phyloP scores from a whole-genome alignment of 768 basidiomycete species.

The Chalciporus pseudorubinellus region DNA sequence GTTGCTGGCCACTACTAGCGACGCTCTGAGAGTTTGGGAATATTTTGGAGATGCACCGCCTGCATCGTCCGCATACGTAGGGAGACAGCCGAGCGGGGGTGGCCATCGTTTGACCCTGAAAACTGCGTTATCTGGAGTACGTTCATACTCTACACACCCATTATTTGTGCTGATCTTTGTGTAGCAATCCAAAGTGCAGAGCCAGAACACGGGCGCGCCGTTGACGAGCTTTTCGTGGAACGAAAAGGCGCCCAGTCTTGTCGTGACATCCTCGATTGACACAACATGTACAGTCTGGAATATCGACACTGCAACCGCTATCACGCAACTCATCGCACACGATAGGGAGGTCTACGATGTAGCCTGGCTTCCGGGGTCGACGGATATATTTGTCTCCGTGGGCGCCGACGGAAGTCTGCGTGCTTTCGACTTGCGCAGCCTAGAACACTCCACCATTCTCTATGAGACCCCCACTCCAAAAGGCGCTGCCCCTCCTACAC shows the following conservation, averaged over 20 bases:
- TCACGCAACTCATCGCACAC: slow-evolving; percentile 97
- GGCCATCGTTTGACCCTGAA: slow-evolving; percentile 70
- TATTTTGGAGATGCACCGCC: slow-evolving; percentile 66
- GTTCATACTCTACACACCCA: slow-evolving; percentile 28
- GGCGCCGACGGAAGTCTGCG: slow-evolving; percentile 96
- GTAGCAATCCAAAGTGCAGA: slow-evolving; percentile 89
- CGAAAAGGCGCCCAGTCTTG: slow-evolving; percentile 81
- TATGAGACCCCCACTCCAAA: slow-evolving; percentile 91
- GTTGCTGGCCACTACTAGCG: slow-evolving; percentile 89
- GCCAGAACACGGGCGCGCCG: slow-evolving; percentile 79
- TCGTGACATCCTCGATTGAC: slow-evolving; percentile 97
- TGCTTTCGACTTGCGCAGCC: slow-evolving; percentile 92
- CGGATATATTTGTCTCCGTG: slow-evolving; percentile 97
- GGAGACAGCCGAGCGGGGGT: slow-evolving; percentile 53
- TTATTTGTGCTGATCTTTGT: slow-evolving; percentile 11
- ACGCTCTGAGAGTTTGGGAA: slow-evolving; percentile 91
- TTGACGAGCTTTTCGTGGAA: slow-evolving; percentile 99
- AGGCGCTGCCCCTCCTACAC: slow-evolving; percentile 56
- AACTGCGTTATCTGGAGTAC: slow-evolving; percentile 77
- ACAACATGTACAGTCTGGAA: slow-evolving; percentile 99
- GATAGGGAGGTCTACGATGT: slow-evolving; percentile 97
- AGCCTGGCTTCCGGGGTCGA: slow-evolving; percentile 95
- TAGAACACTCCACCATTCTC: slow-evolving; percentile 97
- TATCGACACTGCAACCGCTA: slow-evolving; percentile 87
- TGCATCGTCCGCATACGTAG: slow-evolving; percentile 63